phyloP scores from a whole-genome alignment of 805 yeast genomes.

The Saccharomycopsis synnaedendra region DNA sequence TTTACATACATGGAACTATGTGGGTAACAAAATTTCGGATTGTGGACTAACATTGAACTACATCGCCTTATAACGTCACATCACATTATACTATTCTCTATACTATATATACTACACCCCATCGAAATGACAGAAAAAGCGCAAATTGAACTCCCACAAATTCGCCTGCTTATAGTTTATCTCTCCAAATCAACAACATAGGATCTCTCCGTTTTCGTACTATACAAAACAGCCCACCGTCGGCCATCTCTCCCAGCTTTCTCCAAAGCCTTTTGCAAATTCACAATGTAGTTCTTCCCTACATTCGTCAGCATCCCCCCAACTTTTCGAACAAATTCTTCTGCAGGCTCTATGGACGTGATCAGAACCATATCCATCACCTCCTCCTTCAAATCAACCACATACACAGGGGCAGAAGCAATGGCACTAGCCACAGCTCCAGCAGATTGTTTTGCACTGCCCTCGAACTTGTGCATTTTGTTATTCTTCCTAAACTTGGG shows the following conservation, averaged over 20 bases:
- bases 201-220: conserved; percentile 68
- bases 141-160: too few relatives aligned
- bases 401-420: conserved; percentile 58
- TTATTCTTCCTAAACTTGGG: conserved; percentile 69
- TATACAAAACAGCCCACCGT: conserved; percentile 64
- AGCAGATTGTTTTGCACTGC: conserved; percentile 55
- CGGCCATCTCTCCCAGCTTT: conserved; percentile 67
- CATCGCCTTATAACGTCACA: too few relatives aligned
- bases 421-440: conserved; percentile 41
- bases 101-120: too few relatives aligned
- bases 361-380: conserved; percentile 73
- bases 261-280: conserved; percentile 57
- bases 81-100: too few relatives aligned
- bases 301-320: conserved; percentile 71
- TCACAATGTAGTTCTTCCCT: conserved; percentile 70
- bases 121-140: too few relatives aligned
- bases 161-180: conserved; percentile 17
- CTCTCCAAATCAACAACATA: conserved; percentile 57
- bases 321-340: conserved; percentile 70
- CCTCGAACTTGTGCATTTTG: conserved; percentile 68
- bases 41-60: too few relatives aligned
- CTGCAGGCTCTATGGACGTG: conserved; percentile 64
- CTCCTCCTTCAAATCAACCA: conserved; percentile 74
- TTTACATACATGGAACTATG: too few relatives aligned
- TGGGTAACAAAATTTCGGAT: too few relatives aligned